Evolutionary conservation across 345 rosid species (phyloP).

Genomic region (Crucihimalaya himalaica): DNA sequence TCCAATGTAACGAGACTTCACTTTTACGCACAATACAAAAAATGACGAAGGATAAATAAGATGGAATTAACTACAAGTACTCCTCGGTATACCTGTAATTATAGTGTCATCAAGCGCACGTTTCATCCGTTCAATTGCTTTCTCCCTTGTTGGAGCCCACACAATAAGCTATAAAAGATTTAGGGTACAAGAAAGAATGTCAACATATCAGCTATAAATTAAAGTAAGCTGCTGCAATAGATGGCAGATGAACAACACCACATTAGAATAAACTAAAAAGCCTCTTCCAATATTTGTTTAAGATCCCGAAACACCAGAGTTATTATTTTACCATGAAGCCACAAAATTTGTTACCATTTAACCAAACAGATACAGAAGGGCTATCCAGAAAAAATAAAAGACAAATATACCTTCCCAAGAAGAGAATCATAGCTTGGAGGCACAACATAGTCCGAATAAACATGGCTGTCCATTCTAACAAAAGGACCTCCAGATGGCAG

Average conservation of each 20-base stretch:
- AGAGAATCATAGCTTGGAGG: constrained; percentile 99
- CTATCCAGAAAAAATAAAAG: constrained; percentile 16
- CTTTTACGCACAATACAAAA: background rate
- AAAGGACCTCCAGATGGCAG: constrained; percentile 99
- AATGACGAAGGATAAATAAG: background rate
- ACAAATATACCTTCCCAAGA: constrained; percentile 82
- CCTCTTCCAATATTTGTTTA: background rate
- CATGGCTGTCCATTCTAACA: constrained; percentile 99
- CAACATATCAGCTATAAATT: background rate
- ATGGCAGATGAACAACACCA: background rate
- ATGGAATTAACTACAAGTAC: background rate
- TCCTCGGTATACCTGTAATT: constrained; percentile 60
- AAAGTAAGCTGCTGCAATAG: background rate
- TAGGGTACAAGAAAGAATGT: background rate
- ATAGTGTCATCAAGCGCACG: constrained; percentile 95
- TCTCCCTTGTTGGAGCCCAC: constrained; percentile 99
- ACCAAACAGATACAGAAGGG: constrained; percentile 3
- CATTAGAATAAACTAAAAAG: background rate
- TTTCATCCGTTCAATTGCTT: constrained; percentile 96
- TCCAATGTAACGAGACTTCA: background rate
- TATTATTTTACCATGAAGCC: background rate
- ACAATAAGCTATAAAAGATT: constrained; percentile 74
- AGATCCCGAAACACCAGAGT: background rate
- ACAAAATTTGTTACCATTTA: background rate
- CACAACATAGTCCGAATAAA: constrained; percentile 94